Evolutionary conservation across 2,329 filamentous ascomycete species (phyloP).

Genomic region (Davidsoniella virescens): DNA sequence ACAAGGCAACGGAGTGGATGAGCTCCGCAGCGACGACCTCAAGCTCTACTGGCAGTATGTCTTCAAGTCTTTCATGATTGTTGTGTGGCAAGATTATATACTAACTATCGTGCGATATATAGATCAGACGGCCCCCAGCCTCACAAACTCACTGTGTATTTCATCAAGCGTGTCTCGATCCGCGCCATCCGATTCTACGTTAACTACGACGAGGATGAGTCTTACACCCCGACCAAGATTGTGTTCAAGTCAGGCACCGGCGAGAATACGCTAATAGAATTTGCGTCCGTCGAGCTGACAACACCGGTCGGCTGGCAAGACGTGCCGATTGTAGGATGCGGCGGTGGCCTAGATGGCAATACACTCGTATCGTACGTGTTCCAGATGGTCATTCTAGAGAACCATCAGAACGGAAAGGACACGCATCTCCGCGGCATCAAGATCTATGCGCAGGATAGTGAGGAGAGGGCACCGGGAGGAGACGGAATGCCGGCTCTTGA

Average conservation of each 20-base stretch:
- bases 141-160: conserved; percentile 69
- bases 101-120: conserved; percentile 5
- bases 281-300: conserved; percentile 62
- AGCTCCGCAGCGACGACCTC: conserved; percentile 58
- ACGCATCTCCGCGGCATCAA: conserved; percentile 92
- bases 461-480: conserved; percentile 16
- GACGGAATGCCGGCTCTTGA: conserved; percentile 9
- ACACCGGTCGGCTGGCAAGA: conserved; percentile 83
- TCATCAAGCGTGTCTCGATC: conserved; percentile 68
- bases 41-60: conserved; percentile 64
- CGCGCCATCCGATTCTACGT: conserved; percentile 68
- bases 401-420: conserved; percentile 98
- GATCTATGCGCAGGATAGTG: conserved; percentile 50
- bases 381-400: conserved; percentile 82
- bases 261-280: conserved; percentile 80
- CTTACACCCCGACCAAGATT: conserved; percentile 90
- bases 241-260: conserved; percentile 78
- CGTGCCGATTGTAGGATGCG: conserved; percentile 43
- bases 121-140: conserved; percentile 74
- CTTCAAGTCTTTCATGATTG: neutral
- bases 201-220: conserved; percentile 85
- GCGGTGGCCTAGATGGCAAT: conserved; percentile 47
- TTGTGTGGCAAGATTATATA: neutral
- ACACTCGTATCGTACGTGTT: conserved; percentile 78
- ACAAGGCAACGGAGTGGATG: conserved; percentile 61